Evolutionary conservation across 2,329 filamentous ascomycete genomes (phyloP).

Genomic region (Aureobasidium leucospermi): DNA sequence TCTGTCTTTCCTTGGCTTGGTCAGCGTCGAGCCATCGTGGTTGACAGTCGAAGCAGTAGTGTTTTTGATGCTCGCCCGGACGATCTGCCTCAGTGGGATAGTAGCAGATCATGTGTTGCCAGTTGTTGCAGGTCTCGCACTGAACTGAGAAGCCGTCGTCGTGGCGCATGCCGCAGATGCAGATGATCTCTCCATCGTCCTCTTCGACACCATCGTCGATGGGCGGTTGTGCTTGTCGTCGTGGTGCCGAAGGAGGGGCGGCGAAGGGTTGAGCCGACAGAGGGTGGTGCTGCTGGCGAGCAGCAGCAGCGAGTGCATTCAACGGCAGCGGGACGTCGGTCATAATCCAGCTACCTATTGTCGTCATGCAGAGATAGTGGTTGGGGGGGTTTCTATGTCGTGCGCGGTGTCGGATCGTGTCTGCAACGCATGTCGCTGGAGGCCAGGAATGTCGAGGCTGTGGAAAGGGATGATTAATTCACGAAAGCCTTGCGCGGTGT

Average conservation of each 20-base stretch:
- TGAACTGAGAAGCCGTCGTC: conserved; percentile 97
- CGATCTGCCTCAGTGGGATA: conserved; percentile 65
- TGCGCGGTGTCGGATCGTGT: conserved; percentile 2
- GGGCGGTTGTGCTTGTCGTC: neutral
- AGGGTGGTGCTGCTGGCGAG: neutral
- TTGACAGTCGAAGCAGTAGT: conserved; percentile 84
- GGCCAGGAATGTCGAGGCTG: conserved; percentile 10
- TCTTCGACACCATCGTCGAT: conserved; percentile 42
- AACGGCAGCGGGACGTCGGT: conserved; percentile 9
- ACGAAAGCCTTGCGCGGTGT: neutral
- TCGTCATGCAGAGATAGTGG: conserved; percentile 2
- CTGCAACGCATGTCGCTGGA: conserved; percentile 12
- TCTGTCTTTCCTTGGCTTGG: conserved; percentile 23
- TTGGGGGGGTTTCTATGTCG: conserved; percentile 2
- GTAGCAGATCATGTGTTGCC: conserved; percentile 98
- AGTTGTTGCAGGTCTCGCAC: conserved; percentile 91
- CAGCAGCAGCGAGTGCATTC: conserved; percentile 12
- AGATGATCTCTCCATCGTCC: conserved; percentile 92
- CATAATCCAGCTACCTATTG: conserved; percentile 8
- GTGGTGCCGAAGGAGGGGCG: neutral
- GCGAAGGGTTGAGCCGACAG: conserved; percentile 1
- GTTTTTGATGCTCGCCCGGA: conserved; percentile 55
- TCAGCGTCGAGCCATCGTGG: conserved; percentile 68
- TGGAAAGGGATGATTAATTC: conserved; percentile 4
- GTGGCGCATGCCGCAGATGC: conserved; percentile 87